A percentile compares a stretch with the other conserved stretches of the same genome.
Conservation (phyloP, 768 basidiomycete species). For the Tulasnella sp. region DNA sequence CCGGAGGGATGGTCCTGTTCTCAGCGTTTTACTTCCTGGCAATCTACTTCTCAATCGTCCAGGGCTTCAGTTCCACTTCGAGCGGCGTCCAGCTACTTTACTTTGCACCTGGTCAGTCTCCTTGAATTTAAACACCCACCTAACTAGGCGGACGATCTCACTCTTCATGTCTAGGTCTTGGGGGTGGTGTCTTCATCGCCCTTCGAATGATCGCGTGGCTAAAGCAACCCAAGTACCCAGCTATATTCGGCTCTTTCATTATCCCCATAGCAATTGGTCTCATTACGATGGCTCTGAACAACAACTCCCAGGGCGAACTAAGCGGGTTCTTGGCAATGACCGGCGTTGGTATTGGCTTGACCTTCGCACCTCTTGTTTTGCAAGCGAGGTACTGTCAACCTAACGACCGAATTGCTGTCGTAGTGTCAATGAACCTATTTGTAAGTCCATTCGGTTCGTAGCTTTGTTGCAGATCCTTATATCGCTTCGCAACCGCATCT, state of each 20-base stretch:
- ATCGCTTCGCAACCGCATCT: neutral
- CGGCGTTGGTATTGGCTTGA: constrained; percentile 40
- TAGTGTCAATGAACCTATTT: constrained; percentile 41
- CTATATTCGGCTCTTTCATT: constrained; percentile 35
- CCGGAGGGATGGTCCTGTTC: constrained; percentile 41
- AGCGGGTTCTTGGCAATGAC: constrained; percentile 41
- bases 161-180: constrained; percentile 25
- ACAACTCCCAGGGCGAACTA: constrained; percentile 32
- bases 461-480: neutral
- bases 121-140: neutral
- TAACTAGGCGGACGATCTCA: too few species aligned
- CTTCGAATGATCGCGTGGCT: constrained; percentile 33
- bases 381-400: constrained; percentile 25
- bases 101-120: constrained; percentile 41
- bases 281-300: constrained; percentile 37
- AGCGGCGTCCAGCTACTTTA: constrained; percentile 45
- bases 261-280: constrained; percentile 39
- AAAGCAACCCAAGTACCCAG: constrained; percentile 39
- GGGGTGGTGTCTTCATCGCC: constrained; percentile 33
- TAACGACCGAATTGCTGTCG: constrained; percentile 36
- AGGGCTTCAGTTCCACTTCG: constrained; percentile 33
- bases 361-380: constrained; percentile 31
- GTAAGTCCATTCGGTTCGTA: constrained; percentile 30
- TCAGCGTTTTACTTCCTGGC: constrained; percentile 49
- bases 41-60: constrained; percentile 42